A percentile compares a stretch with the other conserved stretches of the same genome.
Evolutionary conservation across 768 basidiomycete species (phyloP).

Genomic region (Suillus clintonianus): DNA sequence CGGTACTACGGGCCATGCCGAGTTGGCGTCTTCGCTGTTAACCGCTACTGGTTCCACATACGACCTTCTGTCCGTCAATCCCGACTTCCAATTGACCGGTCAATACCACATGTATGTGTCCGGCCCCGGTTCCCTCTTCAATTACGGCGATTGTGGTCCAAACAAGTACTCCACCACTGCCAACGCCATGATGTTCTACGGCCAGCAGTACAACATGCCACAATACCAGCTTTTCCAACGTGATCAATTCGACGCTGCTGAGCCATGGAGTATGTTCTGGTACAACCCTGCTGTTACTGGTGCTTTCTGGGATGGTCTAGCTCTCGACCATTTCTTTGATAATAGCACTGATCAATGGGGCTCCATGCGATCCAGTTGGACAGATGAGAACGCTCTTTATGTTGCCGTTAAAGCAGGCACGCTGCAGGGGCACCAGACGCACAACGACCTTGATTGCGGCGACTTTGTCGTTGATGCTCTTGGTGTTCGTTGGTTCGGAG

Average conservation of each 20-base stretch:
- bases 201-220: constrained; percentile 66
- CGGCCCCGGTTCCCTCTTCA: constrained; percentile 85
- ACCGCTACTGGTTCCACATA: constrained; percentile 86
- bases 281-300: constrained; percentile 83
- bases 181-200: constrained; percentile 84
- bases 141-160: constrained; percentile 63
- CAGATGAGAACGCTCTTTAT: constrained; percentile 78
- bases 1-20: constrained; percentile 87
- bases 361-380: constrained; percentile 92
- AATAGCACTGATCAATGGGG: constrained; percentile 79
- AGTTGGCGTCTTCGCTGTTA: constrained; percentile 80
- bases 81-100: constrained; percentile 72
- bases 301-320: constrained; percentile 87
- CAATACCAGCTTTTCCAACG: constrained; percentile 87
- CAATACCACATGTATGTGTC: constrained; percentile 87
- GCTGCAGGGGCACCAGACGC: constrained; percentile 84
- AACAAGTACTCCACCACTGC: constrained; percentile 97
- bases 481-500: constrained; percentile 93
- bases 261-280: constrained; percentile 92
- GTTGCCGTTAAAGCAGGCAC: constrained; percentile 89
- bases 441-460: constrained; percentile 92
- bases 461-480: constrained; percentile 96
- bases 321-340: constrained; percentile 83
- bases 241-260: constrained; percentile 79
- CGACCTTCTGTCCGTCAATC: constrained; percentile 69